A percentile compares a stretch with the other conserved stretches of the same genome.
These are phyloP conservation scores for Acorus gramineus DNA, from an alignment of 106 monocot genomes.

Conservation along the genomic window DNA sequence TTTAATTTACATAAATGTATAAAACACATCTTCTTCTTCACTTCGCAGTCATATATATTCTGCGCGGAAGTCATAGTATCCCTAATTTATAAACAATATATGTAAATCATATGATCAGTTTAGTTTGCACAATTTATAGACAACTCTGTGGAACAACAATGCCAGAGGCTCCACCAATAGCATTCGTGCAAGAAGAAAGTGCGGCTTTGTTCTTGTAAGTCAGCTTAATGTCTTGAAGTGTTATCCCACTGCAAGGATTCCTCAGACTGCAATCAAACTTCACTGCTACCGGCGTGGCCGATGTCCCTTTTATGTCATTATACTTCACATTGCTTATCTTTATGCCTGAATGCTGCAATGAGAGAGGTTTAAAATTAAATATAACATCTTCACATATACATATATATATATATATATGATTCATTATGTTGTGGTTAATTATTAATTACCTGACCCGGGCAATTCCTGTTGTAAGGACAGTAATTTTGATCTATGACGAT, in stretches of 20 bases:
- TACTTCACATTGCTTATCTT: conserved; percentile 14
- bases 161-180: conserved; percentile 7
- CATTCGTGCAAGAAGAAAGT: conserved; percentile 14
- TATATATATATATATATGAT: neutral
- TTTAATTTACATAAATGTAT: too few species aligned
- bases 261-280: conserved; percentile 20
- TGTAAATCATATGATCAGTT: too few species aligned
- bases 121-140: neutral
- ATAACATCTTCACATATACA: neutral
- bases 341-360: conserved; percentile 8
- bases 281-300: conserved; percentile 20
- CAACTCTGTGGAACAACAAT: conserved; percentile 9
- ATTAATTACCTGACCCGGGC: conserved; percentile 2
- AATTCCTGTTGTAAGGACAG: conserved; percentile 4
- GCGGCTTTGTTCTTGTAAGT: conserved; percentile 12
- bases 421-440: too few species aligned
- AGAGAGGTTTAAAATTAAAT: neutral
- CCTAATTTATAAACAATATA: too few species aligned
- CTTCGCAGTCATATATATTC: too few species aligned
- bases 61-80: too few species aligned
- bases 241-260: conserved; percentile 20
- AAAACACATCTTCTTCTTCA: too few species aligned
- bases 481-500: conserved; percentile 11
- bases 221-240: conserved; percentile 14
- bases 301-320: conserved; percentile 9